Base-by-base conservation (phyloP, 352 stramenopile genomes). In the Globisporangium nodosum region DNA sequence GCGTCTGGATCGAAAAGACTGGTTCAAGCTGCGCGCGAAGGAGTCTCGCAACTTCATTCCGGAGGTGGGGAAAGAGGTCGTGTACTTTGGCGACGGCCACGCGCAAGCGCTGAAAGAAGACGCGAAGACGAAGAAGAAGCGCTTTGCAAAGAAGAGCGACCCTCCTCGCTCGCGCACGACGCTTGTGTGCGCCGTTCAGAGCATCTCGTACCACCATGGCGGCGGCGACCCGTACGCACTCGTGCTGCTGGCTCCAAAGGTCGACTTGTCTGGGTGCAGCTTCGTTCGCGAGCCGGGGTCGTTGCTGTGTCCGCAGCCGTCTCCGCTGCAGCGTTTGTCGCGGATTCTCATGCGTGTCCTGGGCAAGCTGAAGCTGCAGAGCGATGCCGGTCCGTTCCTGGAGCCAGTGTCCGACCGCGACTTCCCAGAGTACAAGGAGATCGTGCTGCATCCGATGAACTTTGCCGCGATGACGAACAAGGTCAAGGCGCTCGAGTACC, bases 11-110 rank as follows among this genome's bases (percentile, higher is more conserved):
- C 68, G 81, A 21, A 86, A 81, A 15, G 81, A 94, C 37, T 94
- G 81, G 78, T 56, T 94, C 37, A 87, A 92, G 61, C 62, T 94
- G 33, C 80, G 81, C 21, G 60, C 70, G 4, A 92, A 94, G 48
- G 80, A 91, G 39, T 70, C 61, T 3, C 68, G 77, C 33, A 92
- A 92, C 52, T 94, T 91, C 56, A 79, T 91, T 57, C 85, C 85
- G 12, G 85, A 94, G 27, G 59, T 77, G 16, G 81, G 73, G 53
- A 76, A 77, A 18, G 56, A 73, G 9, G 73, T 92, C 33, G 62
- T 92, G 8, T 94, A 94, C 53, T 94, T 94, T 42, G 85, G 85
- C 31, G 77, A 92, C 61, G 85, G 85, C 1, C 85, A 94, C 62
- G 69, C 64, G 2, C 59, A 88, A 54, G 85, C 85, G n/a, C 47